Evolutionary conservation across 139 green algal species (phyloP).

Genomic region (Monoraphidium neglectum): DNA sequence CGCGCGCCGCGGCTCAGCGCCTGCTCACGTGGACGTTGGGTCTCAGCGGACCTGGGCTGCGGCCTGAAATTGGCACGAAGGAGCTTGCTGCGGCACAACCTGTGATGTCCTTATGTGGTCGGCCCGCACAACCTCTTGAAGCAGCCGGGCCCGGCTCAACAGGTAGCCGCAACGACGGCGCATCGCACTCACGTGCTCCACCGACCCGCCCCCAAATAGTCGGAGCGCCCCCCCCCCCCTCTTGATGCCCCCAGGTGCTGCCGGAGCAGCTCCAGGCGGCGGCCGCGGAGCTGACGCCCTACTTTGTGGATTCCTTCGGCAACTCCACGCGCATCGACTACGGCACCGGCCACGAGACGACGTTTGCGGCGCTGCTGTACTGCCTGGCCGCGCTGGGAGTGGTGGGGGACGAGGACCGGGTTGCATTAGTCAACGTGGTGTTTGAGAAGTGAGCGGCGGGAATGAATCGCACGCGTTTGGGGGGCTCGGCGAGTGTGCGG

Average conservation of each 20-base stretch:
- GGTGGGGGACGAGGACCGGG: slow-evolving; percentile 48
- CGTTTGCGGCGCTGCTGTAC: slow-evolving; percentile 89
- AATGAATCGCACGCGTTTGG: no score
- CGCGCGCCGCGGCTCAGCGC: neutral
- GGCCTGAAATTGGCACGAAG: neutral
- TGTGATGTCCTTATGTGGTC: neutral
- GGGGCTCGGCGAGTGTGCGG: no score
- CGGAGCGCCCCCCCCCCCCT: neutral
- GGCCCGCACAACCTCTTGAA: neutral
- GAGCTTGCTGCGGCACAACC: neutral
- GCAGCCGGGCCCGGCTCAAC: neutral
- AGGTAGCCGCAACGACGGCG: neutral
- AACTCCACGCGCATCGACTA: slow-evolving; percentile 96
- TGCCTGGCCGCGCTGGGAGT: slow-evolving; percentile 89
- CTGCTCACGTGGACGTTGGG: neutral
- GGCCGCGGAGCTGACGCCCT: slow-evolving; percentile 78
- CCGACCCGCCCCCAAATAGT: neutral
- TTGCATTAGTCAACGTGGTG: slow-evolving; percentile 53
- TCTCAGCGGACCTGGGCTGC: neutral
- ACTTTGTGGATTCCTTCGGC: slow-evolving; percentile 90
- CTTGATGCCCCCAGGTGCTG: slow-evolving; percentile 18
- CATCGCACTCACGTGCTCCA: neutral
- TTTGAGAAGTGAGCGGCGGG: slow-evolving; percentile 49
- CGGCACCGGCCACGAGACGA: slow-evolving; percentile 95
- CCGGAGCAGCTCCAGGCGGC: slow-evolving; percentile 33